Evolutionary conservation across 768 basidiomycete genomes (phyloP), one percentile per base, ranked within the genome.

Genomic region (Ramaria sp.): DNA sequence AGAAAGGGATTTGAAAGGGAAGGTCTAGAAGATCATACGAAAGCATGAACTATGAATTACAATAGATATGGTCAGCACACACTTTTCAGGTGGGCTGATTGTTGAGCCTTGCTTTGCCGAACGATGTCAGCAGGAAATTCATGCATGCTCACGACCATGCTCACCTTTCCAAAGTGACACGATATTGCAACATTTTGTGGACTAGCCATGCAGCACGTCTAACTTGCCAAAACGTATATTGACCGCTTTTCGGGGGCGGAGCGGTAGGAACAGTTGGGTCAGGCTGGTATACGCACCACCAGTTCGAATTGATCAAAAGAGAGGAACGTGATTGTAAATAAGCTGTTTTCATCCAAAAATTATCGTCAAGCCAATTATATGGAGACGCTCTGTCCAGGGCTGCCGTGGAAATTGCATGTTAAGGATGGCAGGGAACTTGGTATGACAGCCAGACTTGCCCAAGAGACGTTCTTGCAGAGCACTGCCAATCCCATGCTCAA

Each of bases 281-380:
- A 59, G 94, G 83, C 43, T 77, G 73, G 66, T 93, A 88, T 2
- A 90, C 75, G 22, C 96, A 73, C 94, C 94, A 97, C 93, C 93
- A 97, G 65, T 96, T 97, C 3, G 92, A 94, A 68, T 97, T 86
- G 62, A 98, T 71, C 55, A 88, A 74, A 11, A 98, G 72, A 0
- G 94, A 92, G 0, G 81, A 80, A 33, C 94, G 79, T 83, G 85
- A 91, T 70, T 89, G 86, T 50, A 88, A 82, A 68, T 98, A 98
- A 1, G 90, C 83, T 63, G 86, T 86, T 63, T 86, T 82, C 58
- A 82, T 71, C 95, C 94, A 97, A 62, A 95, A 84, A 56, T 88
- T 91, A 67, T 97, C 93, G 61, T 94, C 81, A 11, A 98, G 78
- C 94, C 94, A 98, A 66, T 95, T 96, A 67, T 84, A 74, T 0